Evolutionary conservation across 2,329 filamentous ascomycete genomes (phyloP).

Genomic region (Phaeosphaeriaceae sp.): DNA sequence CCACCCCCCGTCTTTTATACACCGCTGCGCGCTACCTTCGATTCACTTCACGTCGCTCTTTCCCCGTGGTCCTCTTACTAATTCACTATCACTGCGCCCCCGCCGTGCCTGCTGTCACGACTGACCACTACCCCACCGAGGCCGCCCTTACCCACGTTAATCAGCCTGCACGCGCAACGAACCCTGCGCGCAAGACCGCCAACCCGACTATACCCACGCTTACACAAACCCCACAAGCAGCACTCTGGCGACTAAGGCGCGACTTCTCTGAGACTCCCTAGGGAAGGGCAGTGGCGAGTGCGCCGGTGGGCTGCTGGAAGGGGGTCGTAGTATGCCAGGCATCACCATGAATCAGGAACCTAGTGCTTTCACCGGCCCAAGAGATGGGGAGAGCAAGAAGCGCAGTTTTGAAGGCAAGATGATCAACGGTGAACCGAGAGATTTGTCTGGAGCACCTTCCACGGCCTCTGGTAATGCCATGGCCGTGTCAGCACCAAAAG

Average conservation of each 20-base stretch:
- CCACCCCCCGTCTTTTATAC: conserved; percentile 16
- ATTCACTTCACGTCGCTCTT: conserved; percentile 6
- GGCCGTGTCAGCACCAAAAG: conserved; percentile 12
- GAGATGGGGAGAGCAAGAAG: conserved; percentile 40
- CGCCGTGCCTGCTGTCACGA: conserved; percentile 2
- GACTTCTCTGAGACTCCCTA: conserved; percentile 8
- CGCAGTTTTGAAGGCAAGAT: conserved; percentile 37
- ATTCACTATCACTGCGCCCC: not conserved
- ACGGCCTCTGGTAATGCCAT: not conserved
- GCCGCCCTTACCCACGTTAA: conserved; percentile 1
- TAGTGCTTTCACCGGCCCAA: conserved; percentile 39
- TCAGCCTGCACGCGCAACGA: not conserved
- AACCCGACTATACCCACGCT: not conserved
- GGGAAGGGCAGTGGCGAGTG: conserved; percentile 36
- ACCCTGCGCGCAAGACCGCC: not conserved
- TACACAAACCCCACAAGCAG: not conserved
- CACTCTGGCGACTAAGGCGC: not conserved
- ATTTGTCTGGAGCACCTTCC: conserved; percentile 12
- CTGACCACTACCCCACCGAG: not conserved
- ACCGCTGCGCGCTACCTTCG: conserved; percentile 10
- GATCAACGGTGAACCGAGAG: conserved; percentile 35
- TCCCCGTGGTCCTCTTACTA: not conserved
- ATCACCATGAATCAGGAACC: conserved; percentile 56
- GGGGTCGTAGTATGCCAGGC: conserved; percentile 54
- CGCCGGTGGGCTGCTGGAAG: conserved; percentile 37